Base-by-base conservation (phyloP, 352 stramenopile species). In the Phytophthora vignae region DNA sequence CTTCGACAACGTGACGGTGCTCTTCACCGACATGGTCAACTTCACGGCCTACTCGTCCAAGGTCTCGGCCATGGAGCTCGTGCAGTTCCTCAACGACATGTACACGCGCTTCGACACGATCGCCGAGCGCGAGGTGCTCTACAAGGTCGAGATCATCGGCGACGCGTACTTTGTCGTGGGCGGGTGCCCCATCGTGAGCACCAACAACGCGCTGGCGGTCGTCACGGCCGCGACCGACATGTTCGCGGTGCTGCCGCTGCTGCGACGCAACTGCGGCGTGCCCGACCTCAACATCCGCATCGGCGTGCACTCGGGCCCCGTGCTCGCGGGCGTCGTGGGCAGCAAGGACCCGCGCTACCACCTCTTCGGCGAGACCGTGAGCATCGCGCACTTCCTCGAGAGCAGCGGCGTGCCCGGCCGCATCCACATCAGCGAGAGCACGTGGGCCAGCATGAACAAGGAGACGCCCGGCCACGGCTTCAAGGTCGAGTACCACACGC, bases 71-170 rank as follows among this genome's bases (percentile, higher is more conserved):
- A 94, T 94, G 77, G 84, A 97, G 64, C 73, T 97, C 12, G 87
- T 97, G n/a, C 85, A 94, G 63, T 92, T 96, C 56, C 77, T 97
- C 33, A 95, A 97, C 71, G 88, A 90, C 54, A 91, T 96, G 78
- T 98, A 95, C 73, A 95, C 90, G 27, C 79, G 87, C 14, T 97
- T 98, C 46, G 91, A 97, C 69, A 88, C 83, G 52, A 90, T 96
- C 57, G 81, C 88, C 11, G 87, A 97, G 71, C 86, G 92, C 40
- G 87, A 96, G 65, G 87, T 87, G 42, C 79, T 97, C 2, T 94
- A 97, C 79, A 97, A 97, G 67, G 88, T 97, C 8, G 90, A 98
- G 70, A 97, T 95, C 60, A 94, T 98, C 21, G 91, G 88, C 19
- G 85, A 96, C 67, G 90, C 91, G 10, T 97, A 97, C 71, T 91